Conservation (phyloP, 2,329 filamentous ascomycete genomes). For the Aureobasidium pullulans region DNA sequence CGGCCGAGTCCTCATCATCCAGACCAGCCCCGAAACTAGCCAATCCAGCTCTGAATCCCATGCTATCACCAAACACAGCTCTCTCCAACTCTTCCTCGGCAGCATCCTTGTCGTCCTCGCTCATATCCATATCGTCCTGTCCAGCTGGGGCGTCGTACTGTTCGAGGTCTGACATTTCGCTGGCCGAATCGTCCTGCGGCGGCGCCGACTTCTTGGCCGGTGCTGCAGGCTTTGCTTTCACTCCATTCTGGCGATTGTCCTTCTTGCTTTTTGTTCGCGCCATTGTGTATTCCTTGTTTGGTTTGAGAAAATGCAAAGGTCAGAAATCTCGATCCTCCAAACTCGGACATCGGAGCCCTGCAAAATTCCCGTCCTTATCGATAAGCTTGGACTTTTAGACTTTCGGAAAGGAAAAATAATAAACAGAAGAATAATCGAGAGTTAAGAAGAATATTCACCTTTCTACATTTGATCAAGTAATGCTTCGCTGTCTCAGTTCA, state of each 20-base stretch:
- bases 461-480: too few relatives aligned
- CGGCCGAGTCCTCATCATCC: slow-evolving; percentile 35
- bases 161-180: slow-evolving; percentile 13
- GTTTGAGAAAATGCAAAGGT: not conserved
- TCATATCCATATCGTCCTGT: slow-evolving; percentile 14
- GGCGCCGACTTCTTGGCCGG: slow-evolving; percentile 2
- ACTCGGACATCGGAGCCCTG: slow-evolving; percentile 4
- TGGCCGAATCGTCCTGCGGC: slow-evolving; percentile 2
- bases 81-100: slow-evolving; percentile 71
- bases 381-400: not conserved
- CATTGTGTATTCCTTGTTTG: not conserved
- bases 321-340: slow-evolving; percentile 8
- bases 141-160: slow-evolving; percentile 5
- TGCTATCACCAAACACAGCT: slow-evolving; percentile 78
- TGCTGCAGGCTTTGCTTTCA: not conserved
- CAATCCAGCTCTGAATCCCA: slow-evolving; percentile 71
- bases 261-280: slow-evolving; percentile 11
- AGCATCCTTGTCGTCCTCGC: slow-evolving; percentile 60
- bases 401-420: not conserved
- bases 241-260: not conserved
- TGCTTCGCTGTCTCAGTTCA: too few relatives aligned
- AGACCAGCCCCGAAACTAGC: slow-evolving; percentile 48
- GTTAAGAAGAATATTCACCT: too few relatives aligned
- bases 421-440: not conserved
- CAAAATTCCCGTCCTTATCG: slow-evolving; percentile 14